These are phyloP conservation scores for Phytophthora syringae DNA, from an alignment of 352 stramenopile species.

Conservation along the genomic window DNA sequence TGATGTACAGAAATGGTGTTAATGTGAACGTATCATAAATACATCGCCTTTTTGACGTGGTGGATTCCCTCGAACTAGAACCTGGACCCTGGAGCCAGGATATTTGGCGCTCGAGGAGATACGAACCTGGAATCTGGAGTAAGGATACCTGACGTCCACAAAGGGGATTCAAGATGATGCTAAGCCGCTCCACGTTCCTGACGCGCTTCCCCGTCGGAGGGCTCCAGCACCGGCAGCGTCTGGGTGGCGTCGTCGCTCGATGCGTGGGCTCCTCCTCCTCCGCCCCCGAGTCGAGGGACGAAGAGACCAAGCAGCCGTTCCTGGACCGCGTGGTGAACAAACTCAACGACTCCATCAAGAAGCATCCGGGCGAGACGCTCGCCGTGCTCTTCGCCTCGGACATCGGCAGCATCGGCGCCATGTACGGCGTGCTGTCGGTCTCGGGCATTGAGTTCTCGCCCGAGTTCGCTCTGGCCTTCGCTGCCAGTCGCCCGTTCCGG, in stretches of 20 bases:
- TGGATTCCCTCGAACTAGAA: neutral
- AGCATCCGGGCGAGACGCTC: constrained; percentile 77
- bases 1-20: no score
- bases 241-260: constrained; percentile 5
- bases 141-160: no score
- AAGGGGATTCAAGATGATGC: constrained; percentile 8
- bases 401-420: constrained; percentile 80
- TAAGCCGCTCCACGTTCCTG: constrained; percentile 10
- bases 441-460: constrained; percentile 77
- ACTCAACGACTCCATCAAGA: constrained; percentile 81
- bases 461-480: constrained; percentile 88
- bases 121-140: neutral
- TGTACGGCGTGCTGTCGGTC: constrained; percentile 76
- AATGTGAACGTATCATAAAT: no score
- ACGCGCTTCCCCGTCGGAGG: neutral
- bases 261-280: constrained; percentile 5
- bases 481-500: constrained; percentile 82
- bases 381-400: constrained; percentile 82
- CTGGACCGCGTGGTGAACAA: constrained; percentile 74
- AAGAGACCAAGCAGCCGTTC: constrained; percentile 26
- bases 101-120: no score
- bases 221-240: constrained; percentile 6
- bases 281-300: constrained; percentile 7
- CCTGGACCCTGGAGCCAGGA: no score
- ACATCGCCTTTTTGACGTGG: no score